These are phyloP conservation scores for Nemania diffusa DNA, from an alignment of 2,329 filamentous ascomycete species.

Conservation along the genomic window DNA sequence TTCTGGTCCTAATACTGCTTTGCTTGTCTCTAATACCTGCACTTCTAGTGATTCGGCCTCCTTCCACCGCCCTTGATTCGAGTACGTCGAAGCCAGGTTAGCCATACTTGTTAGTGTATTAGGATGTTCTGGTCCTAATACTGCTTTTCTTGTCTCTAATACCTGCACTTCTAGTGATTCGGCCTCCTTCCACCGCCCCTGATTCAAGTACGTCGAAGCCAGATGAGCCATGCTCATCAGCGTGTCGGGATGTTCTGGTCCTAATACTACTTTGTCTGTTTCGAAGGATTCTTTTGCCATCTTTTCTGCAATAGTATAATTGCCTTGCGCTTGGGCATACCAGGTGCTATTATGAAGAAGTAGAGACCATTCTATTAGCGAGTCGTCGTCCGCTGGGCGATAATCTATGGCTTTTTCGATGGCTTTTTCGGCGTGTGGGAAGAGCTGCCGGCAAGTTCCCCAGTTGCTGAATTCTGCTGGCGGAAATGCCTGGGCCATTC, in stretches of 20 bases:
- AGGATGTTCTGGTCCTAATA: no score
- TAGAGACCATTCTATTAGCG: conserved; percentile 40
- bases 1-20: no score
- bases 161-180: no score
- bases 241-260: background rate
- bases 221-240: background rate
- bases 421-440: conserved; percentile 20
- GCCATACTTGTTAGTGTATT: conserved; percentile 8
- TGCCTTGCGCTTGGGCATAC: background rate
- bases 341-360: background rate
- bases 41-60: conserved; percentile 16
- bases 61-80: conserved; percentile 3
- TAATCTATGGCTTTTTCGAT: no score
- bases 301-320: conserved; percentile 1
- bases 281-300: conserved; percentile 1
- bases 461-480: conserved; percentile 46
- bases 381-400: conserved; percentile 7
- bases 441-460: conserved; percentile 18
- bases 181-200: conserved; percentile 2
- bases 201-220: background rate
- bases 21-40: no score
- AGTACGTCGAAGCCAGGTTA: conserved; percentile 6
- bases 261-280: no score
- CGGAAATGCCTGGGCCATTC: conserved; percentile 45
- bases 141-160: no score